Conservation (phyloP, 306 rosid species). For the Gleditsia sinensis region DNA sequence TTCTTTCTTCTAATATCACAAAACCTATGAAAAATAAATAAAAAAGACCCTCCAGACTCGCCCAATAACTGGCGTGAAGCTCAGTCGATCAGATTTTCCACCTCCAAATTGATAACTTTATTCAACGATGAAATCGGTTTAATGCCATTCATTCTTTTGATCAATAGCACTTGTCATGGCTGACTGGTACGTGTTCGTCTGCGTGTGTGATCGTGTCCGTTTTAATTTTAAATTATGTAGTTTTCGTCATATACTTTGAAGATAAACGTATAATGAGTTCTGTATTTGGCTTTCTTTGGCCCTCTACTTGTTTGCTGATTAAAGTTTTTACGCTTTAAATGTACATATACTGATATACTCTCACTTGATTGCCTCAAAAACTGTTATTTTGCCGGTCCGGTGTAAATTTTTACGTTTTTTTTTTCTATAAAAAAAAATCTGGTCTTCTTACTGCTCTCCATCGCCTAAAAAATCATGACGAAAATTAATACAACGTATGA, state of each 20-base stretch:
- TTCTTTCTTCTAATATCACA: slow-evolving; percentile 10
- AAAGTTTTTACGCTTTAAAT: slow-evolving; percentile 15
- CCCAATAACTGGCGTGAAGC: slow-evolving; percentile 50
- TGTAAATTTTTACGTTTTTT: background rate
- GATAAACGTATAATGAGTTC: slow-evolving; percentile 22
- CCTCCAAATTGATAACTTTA: slow-evolving; percentile 36
- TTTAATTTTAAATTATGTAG: slow-evolving; percentile 27
- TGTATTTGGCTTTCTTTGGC: slow-evolving; percentile 34
- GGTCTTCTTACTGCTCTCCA: background rate
- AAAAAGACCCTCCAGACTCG: slow-evolving; percentile 36
- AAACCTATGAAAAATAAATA: background rate
- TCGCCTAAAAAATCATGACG: slow-evolving; percentile 36
- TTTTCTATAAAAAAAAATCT: background rate
- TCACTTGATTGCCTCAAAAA: slow-evolving; percentile 22
- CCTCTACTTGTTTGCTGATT: slow-evolving; percentile 28
- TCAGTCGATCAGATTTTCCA: slow-evolving; percentile 46
- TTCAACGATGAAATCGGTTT: slow-evolving; percentile 44
- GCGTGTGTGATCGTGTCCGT: background rate
- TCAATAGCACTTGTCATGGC: slow-evolving; percentile 35
- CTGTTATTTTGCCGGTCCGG: slow-evolving; percentile 3
- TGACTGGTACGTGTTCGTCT: slow-evolving; percentile 33
- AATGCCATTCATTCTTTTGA: slow-evolving; percentile 44
- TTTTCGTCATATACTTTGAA: slow-evolving; percentile 25
- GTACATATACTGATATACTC: too few species aligned
- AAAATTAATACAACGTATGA: slow-evolving; percentile 25